Evolutionary conservation across 2,329 filamentous ascomycete species (phyloP), one percentile per base, ranked within the genome.

Genomic region (Alternaria rosae): DNA sequence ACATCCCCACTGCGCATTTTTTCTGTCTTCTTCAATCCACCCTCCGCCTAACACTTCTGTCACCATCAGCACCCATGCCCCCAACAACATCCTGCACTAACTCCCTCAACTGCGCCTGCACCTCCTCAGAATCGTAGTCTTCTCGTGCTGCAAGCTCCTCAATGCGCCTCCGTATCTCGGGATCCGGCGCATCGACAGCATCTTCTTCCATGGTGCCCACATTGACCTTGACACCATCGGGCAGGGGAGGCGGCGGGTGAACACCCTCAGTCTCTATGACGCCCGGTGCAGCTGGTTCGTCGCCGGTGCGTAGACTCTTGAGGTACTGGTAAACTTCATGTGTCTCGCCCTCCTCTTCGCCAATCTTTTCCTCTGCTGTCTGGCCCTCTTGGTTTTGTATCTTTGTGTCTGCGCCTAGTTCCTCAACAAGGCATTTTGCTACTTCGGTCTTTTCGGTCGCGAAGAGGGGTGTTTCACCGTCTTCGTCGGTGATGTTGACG

Each of bases 401-500:
- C 20, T 80, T 81, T 38, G 87, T 79, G 70, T 97, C 89, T 30
- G 91, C 87, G 6, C 89, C 88, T 4, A 98, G 84, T 78, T 97
- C 93, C 73, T 96, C 92, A 4, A 98, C 87, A 8, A 99, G 84
- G 54, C 90, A 87, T 70, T 87, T 88, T 20, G 94, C 94, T 44
- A 93, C 90, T 5, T 92, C 89, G 51, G 91, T 84, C 0, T 88
- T 92, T 80, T 99, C 95, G 26, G 90, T 89, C n/a, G 93, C 92
- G 75, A 97, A 99, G 5, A 99, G 84, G n/a, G 94, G 91, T 1
- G 94, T 97, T 81, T 99, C 95, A 59, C 89, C 88, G 77, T 99
- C 95, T 78, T 97, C 92, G 76, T 99, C 95, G 68, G 87, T 87
- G 54, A 97, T 83, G 76, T 97, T 90, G 50, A 93, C 87, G 62